Evolutionary conservation across 345 rosid species (phyloP).

Genomic region (Schrenkiella parvula): DNA sequence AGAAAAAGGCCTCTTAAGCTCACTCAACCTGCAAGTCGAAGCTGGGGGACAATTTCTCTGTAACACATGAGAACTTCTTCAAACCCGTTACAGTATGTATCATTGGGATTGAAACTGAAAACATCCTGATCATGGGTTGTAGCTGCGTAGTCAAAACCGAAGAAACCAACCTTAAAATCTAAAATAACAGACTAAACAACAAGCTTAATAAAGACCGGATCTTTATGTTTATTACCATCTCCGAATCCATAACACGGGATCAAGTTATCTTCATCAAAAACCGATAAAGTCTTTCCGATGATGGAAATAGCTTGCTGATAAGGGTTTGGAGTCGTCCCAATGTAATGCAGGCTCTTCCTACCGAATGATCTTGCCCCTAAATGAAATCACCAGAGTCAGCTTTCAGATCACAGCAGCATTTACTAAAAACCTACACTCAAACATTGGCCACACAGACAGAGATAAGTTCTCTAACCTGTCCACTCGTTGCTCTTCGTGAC

Average conservation of each 20-base stretch:
- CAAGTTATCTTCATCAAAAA: conserved; percentile 77
- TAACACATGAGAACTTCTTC: conserved; percentile 80
- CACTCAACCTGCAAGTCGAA: conserved; percentile 69
- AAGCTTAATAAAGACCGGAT: not conserved
- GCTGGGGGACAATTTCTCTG: conserved; percentile 72
- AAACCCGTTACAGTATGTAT: conserved; percentile 68
- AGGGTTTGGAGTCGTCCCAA: conserved; percentile 66
- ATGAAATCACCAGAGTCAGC: conserved; percentile 1
- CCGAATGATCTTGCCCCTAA: conserved; percentile 76
- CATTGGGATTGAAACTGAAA: conserved; percentile 68
- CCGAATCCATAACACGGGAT: conserved; percentile 89
- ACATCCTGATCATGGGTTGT: conserved; percentile 94
- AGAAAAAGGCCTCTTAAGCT: not conserved
- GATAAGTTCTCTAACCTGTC: conserved; percentile 58
- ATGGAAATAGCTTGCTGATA: conserved; percentile 87
- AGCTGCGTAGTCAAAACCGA: conserved; percentile 40
- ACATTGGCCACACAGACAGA: not conserved
- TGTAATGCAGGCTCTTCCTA: conserved; percentile 60
- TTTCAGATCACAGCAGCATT: not conserved
- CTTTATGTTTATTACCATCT: conserved; percentile 42
- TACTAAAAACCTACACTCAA: not conserved
- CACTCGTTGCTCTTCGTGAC: conserved; percentile 97
- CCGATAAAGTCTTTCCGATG: conserved; percentile 70
- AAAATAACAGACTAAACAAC: conserved; percentile 6
- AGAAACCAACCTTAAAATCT: conserved; percentile 9